Base-by-base conservation (phyloP, 768 basidiomycete species). In the Trametes maxima region DNA sequence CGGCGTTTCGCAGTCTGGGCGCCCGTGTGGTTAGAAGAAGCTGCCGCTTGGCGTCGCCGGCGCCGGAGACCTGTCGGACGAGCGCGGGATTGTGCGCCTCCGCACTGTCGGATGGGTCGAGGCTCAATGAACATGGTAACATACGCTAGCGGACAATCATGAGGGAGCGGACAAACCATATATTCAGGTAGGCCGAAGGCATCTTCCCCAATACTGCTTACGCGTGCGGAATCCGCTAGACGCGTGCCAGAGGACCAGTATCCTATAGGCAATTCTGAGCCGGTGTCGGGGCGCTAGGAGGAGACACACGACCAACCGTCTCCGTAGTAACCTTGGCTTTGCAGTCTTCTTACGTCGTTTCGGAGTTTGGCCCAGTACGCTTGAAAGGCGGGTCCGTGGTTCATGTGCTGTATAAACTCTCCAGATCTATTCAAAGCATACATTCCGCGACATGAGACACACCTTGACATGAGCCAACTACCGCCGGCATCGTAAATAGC, bases 391-490 rank as follows among this genome's bases (percentile, higher is more conserved):
- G 84, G 76, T 0, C 89, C 88, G 66, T 94, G 92, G 65, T 94
- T 80, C 89, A 88, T 88, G 72, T 94, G 86, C 90, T 92, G 28
- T 7, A 19, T 51, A 36, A 19, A 22, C 63, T 43, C 28, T 45
- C 3, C 16, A 7, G 22, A 12, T 42, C 35, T 17, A 55, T 12
- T 49, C 5, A 11, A 40, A 21, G 47, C 14, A 14, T 14, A 17
- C 10, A 42, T 17, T 54, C 5, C 49, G 17, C 13, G 47, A 43
- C 45, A 37, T 19, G 28, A 43, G 47, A 22, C 47, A 36, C 60
- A 88, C 91, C 82, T 90, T 88, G 65, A 90, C 91, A 69, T 94
- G 92, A 3, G 92, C 91, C 36, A 94, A 77, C 92, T 94, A 67
- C 14, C 54, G 17, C n/a, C 28, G 21, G 1, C 10, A 28, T 21